A percentile compares a stretch with the other conserved stretches of the same genome.
phyloP scores from a whole-genome alignment of 2,329 filamentous ascomycete genomes.

The Fusarium napiforme region DNA sequence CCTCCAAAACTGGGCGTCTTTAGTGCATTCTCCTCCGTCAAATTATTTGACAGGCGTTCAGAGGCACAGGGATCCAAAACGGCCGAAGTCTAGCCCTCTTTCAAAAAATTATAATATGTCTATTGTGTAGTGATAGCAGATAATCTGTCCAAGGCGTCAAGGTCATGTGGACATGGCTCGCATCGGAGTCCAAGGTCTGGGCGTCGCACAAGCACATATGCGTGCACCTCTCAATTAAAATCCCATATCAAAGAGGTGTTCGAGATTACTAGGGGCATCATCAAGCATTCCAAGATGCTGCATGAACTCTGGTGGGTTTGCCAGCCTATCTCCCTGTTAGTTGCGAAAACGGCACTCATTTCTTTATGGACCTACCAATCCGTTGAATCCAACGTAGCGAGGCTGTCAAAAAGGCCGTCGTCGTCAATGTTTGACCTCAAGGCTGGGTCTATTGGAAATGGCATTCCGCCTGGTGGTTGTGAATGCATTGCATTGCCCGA shows the following conservation, averaged over 20 bases:
- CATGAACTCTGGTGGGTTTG: constrained; percentile 17
- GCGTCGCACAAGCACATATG: fast-evolving
- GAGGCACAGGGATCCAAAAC: fast-evolving
- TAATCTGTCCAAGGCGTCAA: fast-evolving
- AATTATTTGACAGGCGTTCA: fast-evolving
- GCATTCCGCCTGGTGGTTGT: fast-evolving
- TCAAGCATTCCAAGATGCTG: constrained; percentile 17
- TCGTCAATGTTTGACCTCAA: background rate
- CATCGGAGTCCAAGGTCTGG: fast-evolving
- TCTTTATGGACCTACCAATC: background rate
- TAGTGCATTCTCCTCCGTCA: fast-evolving
- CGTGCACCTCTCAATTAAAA: background rate
- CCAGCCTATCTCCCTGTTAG: background rate
- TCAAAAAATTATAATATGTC: fast-evolving
- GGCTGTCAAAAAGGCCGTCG: constrained; percentile 11
- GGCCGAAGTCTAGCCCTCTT: fast-evolving
- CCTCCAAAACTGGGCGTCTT: background rate
- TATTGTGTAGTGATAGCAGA: background rate
- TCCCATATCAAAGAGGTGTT: constrained; percentile 7
- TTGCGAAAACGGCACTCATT: fast-evolving
- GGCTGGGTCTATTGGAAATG: background rate
- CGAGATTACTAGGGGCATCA: background rate
- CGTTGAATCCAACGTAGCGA: background rate
- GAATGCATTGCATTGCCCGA: background rate
- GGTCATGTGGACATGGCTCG: fast-evolving